These are phyloP conservation scores for Symbiotaphrina buchneri DNA, from an alignment of 495 filamentous ascomycete genomes.

Conservation along the genomic window DNA sequence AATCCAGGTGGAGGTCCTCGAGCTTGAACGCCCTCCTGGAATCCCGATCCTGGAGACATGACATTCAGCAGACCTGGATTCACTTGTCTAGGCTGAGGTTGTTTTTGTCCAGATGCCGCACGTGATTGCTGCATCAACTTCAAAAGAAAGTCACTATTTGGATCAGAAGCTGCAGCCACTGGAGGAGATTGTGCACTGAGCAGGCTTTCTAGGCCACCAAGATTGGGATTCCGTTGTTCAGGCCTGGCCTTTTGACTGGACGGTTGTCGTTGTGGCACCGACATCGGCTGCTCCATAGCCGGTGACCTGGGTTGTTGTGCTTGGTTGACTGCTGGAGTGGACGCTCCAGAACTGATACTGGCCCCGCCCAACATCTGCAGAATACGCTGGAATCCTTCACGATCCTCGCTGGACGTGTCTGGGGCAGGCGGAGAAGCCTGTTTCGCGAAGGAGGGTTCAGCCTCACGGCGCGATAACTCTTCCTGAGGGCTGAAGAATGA, in stretches of 20 bases:
- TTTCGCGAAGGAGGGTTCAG: conserved; percentile 20
- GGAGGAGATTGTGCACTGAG: too few relatives aligned
- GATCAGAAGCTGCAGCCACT: background rate
- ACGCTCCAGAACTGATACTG: conserved; percentile 9
- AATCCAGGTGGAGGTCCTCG: background rate
- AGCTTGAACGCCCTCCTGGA: background rate
- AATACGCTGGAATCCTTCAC: conserved; percentile 74
- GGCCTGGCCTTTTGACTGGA: too few relatives aligned
- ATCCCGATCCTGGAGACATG: background rate
- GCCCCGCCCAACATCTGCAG: conserved; percentile 53
- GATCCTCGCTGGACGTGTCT: conserved; percentile 45
- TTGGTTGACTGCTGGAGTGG: background rate
- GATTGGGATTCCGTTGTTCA: too few relatives aligned
- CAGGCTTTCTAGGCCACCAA: too few relatives aligned
- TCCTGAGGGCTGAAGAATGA: conserved; percentile 55
- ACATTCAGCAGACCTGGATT: background rate
- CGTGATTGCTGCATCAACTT: conserved; percentile 5
- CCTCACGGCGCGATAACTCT: conserved; percentile 25
- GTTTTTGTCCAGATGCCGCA: background rate
- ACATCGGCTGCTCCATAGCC: too few relatives aligned
- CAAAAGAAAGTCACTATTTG: too few relatives aligned
- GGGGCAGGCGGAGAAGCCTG: conserved; percentile 8
- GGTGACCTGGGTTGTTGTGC: too few relatives aligned
- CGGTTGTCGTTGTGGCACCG: too few relatives aligned
- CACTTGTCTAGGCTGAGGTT: background rate